A percentile compares a stretch with the other conserved stretches of the same genome.
Conservation (phyloP, 768 basidiomycete species). For the Kondoa subrosea region DNA sequence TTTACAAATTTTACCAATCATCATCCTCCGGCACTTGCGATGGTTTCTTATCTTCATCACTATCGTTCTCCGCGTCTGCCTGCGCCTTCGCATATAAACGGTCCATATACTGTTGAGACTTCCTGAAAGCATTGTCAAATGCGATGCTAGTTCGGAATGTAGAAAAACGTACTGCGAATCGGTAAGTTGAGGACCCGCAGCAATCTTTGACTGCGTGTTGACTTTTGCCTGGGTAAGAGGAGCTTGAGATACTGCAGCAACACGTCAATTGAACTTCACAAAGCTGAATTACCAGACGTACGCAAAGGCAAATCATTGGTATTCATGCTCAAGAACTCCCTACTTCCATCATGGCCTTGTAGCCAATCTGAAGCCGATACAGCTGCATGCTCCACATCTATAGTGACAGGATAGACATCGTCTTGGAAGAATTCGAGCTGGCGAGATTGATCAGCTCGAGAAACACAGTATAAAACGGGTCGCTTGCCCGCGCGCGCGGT, state of each 20-base stretch:
- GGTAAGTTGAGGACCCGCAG: constrained; percentile 24
- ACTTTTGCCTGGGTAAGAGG: constrained; percentile 26
- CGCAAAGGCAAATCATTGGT: constrained; percentile 30
- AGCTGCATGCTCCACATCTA: constrained; percentile 24
- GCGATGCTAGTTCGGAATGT: background rate
- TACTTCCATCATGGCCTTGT: constrained; percentile 22
- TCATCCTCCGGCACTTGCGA: constrained; percentile 29
- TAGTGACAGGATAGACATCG: constrained; percentile 32
- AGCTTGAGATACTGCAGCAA: constrained; percentile 31
- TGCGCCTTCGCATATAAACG: constrained; percentile 32
- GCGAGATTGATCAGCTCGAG: background rate
- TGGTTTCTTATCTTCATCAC: constrained; percentile 25
- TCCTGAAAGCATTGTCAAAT: background rate
- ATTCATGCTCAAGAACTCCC: constrained; percentile 23
- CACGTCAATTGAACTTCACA: background rate
- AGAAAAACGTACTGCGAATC: constrained; percentile 28
- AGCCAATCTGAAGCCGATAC: constrained; percentile 27
- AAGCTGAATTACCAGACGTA: constrained; percentile 18
- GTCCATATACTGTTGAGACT: constrained; percentile 31
- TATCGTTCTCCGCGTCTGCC: constrained; percentile 30
- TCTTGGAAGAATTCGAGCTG: constrained; percentile 34
- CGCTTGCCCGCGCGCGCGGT: constrained; percentile 31
- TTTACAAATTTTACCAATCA: constrained; percentile 23
- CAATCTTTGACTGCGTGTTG: constrained; percentile 28
- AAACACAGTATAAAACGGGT: background rate